phyloP scores from a whole-genome alignment of 2,329 filamentous ascomycete species.

The Fusarium pseudograminearum region DNA sequence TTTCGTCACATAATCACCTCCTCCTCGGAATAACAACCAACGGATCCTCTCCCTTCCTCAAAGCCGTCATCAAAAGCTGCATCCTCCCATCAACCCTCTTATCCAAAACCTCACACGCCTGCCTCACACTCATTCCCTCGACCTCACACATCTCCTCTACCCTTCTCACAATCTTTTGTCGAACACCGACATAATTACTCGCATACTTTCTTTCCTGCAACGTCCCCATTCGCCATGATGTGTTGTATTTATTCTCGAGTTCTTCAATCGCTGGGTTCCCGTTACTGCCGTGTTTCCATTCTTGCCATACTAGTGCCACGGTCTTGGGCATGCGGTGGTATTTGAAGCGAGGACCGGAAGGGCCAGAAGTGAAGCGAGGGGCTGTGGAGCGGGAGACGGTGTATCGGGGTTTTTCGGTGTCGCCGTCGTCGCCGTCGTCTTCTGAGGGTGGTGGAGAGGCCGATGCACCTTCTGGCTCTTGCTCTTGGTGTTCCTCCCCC shows the following conservation, averaged over 20 bases:
- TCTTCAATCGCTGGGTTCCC: constrained; percentile 41
- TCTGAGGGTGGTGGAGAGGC: background rate
- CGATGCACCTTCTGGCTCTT: background rate
- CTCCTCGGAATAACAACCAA: constrained; percentile 33
- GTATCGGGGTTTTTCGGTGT: constrained; percentile 33
- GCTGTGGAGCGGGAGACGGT: constrained; percentile 30
- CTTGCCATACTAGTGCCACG: constrained; percentile 40
- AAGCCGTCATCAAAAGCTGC: constrained; percentile 34
- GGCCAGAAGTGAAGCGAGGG: constrained; percentile 37
- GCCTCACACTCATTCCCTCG: background rate
- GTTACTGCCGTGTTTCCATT: constrained; percentile 41
- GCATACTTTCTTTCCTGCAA: constrained; percentile 43
- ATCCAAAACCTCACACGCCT: constrained; percentile 38
- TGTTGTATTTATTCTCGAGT: constrained; percentile 40
- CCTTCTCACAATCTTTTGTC: constrained; percentile 38
- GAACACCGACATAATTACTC: constrained; percentile 45
- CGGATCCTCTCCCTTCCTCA: constrained; percentile 41
- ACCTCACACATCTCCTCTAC: constrained; percentile 37
- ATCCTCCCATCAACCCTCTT: constrained; percentile 43
- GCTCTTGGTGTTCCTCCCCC: background rate
- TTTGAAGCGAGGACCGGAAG: constrained; percentile 21
- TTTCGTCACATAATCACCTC: background rate
- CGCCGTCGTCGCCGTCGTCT: background rate
- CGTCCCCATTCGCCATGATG: constrained; percentile 36
- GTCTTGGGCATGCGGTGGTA: constrained; percentile 45